Evolutionary conservation across 2,329 filamentous ascomycete genomes (phyloP).

Genomic region (Kalaharituber pfeilii): DNA sequence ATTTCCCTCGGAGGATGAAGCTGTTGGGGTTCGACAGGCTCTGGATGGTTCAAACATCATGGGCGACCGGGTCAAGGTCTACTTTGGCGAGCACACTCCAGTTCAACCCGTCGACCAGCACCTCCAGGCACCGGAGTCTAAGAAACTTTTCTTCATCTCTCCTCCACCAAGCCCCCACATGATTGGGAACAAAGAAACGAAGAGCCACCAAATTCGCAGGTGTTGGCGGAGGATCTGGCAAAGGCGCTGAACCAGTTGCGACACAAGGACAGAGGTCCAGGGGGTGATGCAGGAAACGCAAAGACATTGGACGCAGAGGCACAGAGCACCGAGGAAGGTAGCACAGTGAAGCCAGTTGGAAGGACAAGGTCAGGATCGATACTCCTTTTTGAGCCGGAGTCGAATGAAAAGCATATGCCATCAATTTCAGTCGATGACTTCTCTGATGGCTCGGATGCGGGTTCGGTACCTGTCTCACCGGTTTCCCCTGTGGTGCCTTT

Average conservation of each 20-base stretch:
- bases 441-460: constrained; percentile 35
- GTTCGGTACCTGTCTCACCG: constrained; percentile 30
- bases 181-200: constrained; percentile 52
- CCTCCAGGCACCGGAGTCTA: constrained; percentile 48
- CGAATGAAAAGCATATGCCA: constrained; percentile 39
- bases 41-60: constrained; percentile 60
- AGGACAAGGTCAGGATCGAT: constrained; percentile 36
- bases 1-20: constrained; percentile 53
- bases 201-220: constrained; percentile 51
- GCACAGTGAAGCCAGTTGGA: constrained; percentile 27
- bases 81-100: constrained; percentile 48
- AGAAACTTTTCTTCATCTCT: constrained; percentile 57
- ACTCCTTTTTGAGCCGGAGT: constrained; percentile 46
- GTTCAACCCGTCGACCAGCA: constrained; percentile 39
- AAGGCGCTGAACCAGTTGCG: constrained; percentile 44
- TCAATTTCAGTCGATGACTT: constrained; percentile 51
- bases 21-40: constrained; percentile 50
- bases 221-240: constrained; percentile 51
- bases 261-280: constrained; percentile 8
- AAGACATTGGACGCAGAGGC: not conserved
- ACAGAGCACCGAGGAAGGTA: constrained; percentile 26
- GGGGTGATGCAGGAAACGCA: constrained; percentile 11
- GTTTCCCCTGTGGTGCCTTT: constrained; percentile 35
- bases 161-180: constrained; percentile 49
- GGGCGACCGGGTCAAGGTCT: constrained; percentile 51